These are phyloP conservation scores for Ampelomyces quisqualis DNA, from an alignment of 2,329 filamentous ascomycete species.

Conservation along the genomic window DNA sequence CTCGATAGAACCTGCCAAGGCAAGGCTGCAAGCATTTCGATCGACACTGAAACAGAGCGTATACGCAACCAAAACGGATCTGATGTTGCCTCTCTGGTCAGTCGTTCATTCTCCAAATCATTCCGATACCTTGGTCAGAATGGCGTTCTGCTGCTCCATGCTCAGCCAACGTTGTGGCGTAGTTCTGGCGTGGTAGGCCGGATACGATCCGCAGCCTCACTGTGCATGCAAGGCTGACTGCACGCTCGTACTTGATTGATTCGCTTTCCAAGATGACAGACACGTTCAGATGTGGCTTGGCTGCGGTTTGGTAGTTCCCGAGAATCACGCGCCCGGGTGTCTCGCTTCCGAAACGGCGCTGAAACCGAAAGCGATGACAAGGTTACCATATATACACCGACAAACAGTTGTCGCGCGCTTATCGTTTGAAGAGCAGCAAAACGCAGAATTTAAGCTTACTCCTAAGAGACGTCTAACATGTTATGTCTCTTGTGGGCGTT, in stretches of 20 bases:
- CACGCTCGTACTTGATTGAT: too few species aligned
- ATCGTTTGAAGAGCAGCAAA: constrained; percentile 14
- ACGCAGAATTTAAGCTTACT: constrained; percentile 9
- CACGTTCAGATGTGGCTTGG: constrained; percentile 5
- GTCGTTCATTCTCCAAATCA: neutral
- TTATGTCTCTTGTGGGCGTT: constrained; percentile 11
- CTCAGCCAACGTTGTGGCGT: constrained; percentile 1
- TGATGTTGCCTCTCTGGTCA: neutral
- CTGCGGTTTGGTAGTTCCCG: constrained; percentile 1
- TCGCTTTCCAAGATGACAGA: too few species aligned
- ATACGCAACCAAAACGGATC: neutral
- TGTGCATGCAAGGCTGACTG: constrained; percentile 1
- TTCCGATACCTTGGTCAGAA: too few species aligned
- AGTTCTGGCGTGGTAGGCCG: neutral
- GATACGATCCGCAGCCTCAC: neutral
- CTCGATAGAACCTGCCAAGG: constrained; percentile 1
- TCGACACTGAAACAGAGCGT: constrained; percentile 1
- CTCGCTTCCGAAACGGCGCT: constrained; percentile 20
- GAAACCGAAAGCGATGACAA: constrained; percentile 30
- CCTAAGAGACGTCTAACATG: constrained; percentile 4
- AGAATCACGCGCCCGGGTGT: constrained; percentile 17
- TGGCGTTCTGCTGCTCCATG: too few species aligned
- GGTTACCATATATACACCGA: constrained; percentile 9
- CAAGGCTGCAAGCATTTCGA: neutral
- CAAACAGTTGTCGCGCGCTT: constrained; percentile 16